Percentiles rank a stretch among this genome's conserved stretches.
Conservation (phyloP, 2,329 filamentous ascomycete genomes). For the Diaporthe citrichinensis region DNA sequence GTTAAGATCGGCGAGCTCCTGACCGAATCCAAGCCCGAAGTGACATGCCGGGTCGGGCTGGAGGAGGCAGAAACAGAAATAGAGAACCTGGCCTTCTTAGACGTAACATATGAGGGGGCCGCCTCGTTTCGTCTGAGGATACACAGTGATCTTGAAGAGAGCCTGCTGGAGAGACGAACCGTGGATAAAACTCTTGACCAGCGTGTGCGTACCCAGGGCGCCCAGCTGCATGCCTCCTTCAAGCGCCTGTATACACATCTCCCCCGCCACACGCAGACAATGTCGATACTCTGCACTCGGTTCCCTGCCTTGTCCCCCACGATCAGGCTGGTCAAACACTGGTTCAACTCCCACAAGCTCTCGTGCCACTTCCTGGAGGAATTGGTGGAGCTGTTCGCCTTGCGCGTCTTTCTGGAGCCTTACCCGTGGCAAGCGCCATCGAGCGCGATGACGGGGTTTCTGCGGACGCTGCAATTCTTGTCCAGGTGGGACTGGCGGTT, state of each 20-base stretch:
- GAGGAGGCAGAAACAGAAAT: slow-evolving; percentile 80
- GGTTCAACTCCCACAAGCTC: slow-evolving; percentile 89
- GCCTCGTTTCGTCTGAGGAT: slow-evolving; percentile 88
- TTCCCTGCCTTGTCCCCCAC: slow-evolving; percentile 85
- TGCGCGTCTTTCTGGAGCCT: slow-evolving; percentile 83
- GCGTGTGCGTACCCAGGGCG: slow-evolving; percentile 76
- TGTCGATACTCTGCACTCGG: slow-evolving; percentile 84
- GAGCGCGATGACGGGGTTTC: slow-evolving; percentile 83
- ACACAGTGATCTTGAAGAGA: slow-evolving; percentile 88
- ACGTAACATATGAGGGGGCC: slow-evolving; percentile 80
- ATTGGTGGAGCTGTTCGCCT: slow-evolving; percentile 85
- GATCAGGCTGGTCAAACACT: slow-evolving; percentile 88
- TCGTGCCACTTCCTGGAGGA: slow-evolving; percentile 82
- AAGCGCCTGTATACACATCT: slow-evolving; percentile 79
- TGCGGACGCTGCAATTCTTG: slow-evolving; percentile 84
- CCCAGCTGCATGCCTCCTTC: slow-evolving; percentile 77
- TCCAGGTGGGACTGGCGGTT: slow-evolving; percentile 93
- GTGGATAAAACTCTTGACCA: slow-evolving; percentile 80
- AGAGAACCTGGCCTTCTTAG: slow-evolving; percentile 85
- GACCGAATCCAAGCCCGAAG: slow-evolving; percentile 67
- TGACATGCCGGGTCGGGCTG: slow-evolving; percentile 81
- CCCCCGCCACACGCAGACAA: slow-evolving; percentile 84
- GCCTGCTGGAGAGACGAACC: slow-evolving; percentile 82
- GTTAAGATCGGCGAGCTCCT: slow-evolving; percentile 82
- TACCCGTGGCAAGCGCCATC: slow-evolving; percentile 86